Base-by-base conservation (phyloP, 768 basidiomycete species). In the Boletales sp. region DNA sequence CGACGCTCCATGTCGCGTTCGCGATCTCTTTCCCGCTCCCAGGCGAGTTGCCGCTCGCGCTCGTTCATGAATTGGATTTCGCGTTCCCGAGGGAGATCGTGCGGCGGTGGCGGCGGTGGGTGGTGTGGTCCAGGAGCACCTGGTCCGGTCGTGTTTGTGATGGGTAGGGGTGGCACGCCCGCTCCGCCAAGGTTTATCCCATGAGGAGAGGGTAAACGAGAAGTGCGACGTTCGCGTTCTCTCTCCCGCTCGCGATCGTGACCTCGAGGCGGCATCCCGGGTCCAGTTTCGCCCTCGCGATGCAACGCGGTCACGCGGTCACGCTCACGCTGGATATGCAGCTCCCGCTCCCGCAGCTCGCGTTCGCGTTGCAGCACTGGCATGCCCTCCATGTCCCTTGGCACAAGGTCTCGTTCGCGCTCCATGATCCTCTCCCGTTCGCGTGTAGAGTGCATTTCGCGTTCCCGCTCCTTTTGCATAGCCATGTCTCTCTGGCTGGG, bases 171-270 rank as follows among this genome's bases (percentile, higher is more conserved):
- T 13, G 57, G 54, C 41, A 50, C 46, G 8, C 56, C 41, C 1
- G 50, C 24, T 0, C 51, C 53, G 8, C 47, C 47, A 1, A 58
- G 47, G 34, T 35, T 48, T 47, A 52, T 52, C 19, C 49, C 53
- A 34, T 55, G 63, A 29, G 64, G 64, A 11, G 65, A 67, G 8
- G 61, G 57, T 14, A 67, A 40, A n/a, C 65, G 56, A 2, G 65
- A 59, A 39, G 55, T 43, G 21, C 61, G 65, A 18, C 65, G 62
- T 47, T 67, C 64, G 34, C 64, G 64, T n/a, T 65, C 65, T 51
- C 60, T 55, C 38, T 66, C 65, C 40, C 63, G 53, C 21, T 67
- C 65, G 44, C 62, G 63, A n/a, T 67, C 65, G 35, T 53, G 54
- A 36, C n/a, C 52, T 2, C 61, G 59, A 13, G 61, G 60, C 0